phyloP scores from a whole-genome alignment of 441 rosid species.

The Pelargonium fulgidum region DNA sequence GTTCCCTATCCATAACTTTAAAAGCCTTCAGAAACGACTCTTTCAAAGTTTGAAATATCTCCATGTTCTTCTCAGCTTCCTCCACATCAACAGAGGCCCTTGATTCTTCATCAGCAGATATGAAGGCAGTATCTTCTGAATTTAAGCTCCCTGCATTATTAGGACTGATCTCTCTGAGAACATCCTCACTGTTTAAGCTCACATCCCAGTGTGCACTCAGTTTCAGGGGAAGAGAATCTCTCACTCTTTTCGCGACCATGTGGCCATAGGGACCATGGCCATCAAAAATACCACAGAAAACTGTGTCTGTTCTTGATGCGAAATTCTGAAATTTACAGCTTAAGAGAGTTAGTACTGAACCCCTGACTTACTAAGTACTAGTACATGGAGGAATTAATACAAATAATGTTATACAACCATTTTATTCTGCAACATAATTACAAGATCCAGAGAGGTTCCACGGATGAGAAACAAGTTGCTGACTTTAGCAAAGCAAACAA shows the following conservation, averaged over 20 bases:
- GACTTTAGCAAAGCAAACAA: neutral
- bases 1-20: constrained; percentile 91
- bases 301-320: constrained; percentile 71
- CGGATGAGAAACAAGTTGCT: neutral
- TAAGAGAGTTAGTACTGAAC: constrained; percentile 18
- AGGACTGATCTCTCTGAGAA: constrained; percentile 42
- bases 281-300: constrained; percentile 97
- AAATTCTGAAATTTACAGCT: constrained; percentile 53
- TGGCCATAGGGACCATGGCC: constrained; percentile 99
- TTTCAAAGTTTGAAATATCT: constrained; percentile 57
- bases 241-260: constrained; percentile 86
- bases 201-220: constrained; percentile 80
- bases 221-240: constrained; percentile 85
- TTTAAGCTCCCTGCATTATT: constrained; percentile 45
- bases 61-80: constrained; percentile 45
- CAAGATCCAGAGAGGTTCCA: neutral
- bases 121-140: constrained; percentile 49
- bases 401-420: neutral
- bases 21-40: constrained; percentile 85
- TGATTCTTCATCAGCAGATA: constrained; percentile 64
- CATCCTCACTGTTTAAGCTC: constrained; percentile 41
- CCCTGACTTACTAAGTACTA: neutral
- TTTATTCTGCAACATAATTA: neutral
- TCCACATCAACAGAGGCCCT: constrained; percentile 45
- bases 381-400: neutral